Evolutionary conservation across 345 rosid genomes (phyloP), one percentile per base, ranked within the genome.

Genomic region (Schrenkiella parvula): DNA sequence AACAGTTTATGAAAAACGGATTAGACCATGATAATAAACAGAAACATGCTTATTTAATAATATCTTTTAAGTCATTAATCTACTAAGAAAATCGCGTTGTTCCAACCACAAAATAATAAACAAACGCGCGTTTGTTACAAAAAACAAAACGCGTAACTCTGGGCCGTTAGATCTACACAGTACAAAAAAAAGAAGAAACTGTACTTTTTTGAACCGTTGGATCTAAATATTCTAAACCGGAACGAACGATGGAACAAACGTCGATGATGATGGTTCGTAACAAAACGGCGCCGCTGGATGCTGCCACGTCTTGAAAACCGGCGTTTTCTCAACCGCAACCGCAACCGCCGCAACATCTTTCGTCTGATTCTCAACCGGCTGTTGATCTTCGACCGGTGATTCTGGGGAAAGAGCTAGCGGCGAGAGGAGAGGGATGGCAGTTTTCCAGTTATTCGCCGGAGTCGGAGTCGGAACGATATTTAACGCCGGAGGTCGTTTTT

Each of bases 261-360:
- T 46, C 61, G 87, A 56, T 57, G 86, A 56, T 57, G 86, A 42
- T 56, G 42, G 9, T 29, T 89, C 91, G 79, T 78, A 81, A 57
- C 77, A 76, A 58, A 93, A 84, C 19, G 98, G 92, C 31, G 90
- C 91, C 25, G 98, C 97, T 13, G 98, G 98, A 65, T 93, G 97
- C 76, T 93, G 92, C 98, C 98, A 93, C 71, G 80, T 87, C 84
- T 86, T 82, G 66, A 85, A 86, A 50, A 82, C 89, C 61, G 75
- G 58, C 74, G 80, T 82, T 68, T 81, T 74, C 19, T 64, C 62
- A 56, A 77, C 84, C 67, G 70, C 62, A 56, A 77, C 84, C 67
- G 70, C 17, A 4, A 58, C 51, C 35, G 75, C 81, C 42, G 77
- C 68, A 13, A 73, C 69, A 37, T 51, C 59, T 52, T 78, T 75